Evolutionary conservation across 805 yeast genomes (phyloP), one percentile per base, ranked within the genome.

Genomic region (Candida xiaguanensis): DNA sequence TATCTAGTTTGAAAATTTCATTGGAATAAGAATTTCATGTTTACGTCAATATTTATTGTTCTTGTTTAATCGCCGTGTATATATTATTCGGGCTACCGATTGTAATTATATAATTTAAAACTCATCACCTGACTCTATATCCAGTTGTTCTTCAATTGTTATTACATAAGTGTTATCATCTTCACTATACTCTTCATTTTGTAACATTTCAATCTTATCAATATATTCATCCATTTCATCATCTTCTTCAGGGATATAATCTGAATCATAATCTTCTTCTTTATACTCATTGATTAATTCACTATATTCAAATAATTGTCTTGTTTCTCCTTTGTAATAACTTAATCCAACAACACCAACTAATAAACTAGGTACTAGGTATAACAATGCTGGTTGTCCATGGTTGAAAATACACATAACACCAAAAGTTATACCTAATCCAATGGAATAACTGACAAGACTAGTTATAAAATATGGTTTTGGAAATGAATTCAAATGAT

Each of bases 301-400:
- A 43, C 59, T 36, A 39, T 38, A 77, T 1, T 41, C 43, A 74
- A 72, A 74, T 8, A 78, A 38, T 15, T 52, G 43, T 0, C 36
- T 45, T 15, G 73, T 45, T 19, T 80, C 84, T 1, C 72, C 72
- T 18, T 57, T 56, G 3, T 39, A n/a, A n/a, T 49, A 35, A 0
- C 77, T 76, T 0, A 59, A 47, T 0, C 50, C 26, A 0, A 58
- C n/a, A 1, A 70, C 63, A 0, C 71, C 58, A 0, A 63, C 7
- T 14, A 60, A 26, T 24, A 64, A 32, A n/a, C 48, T 30, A 4
- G 89, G 89, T 3, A 79, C 79, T 18, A 82, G 55, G 51, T 80
- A 82, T 14, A 83, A 52, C 44, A 83, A 59, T 0, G 88, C 88
- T 1, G 89, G 89, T 56, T 82, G 89, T 1, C 80, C 86, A 8